Percentiles rank a stretch among this genome's conserved stretches.
phyloP scores from a whole-genome alignment of 768 basidiomycete genomes.

The Termitomyces sp. region DNA sequence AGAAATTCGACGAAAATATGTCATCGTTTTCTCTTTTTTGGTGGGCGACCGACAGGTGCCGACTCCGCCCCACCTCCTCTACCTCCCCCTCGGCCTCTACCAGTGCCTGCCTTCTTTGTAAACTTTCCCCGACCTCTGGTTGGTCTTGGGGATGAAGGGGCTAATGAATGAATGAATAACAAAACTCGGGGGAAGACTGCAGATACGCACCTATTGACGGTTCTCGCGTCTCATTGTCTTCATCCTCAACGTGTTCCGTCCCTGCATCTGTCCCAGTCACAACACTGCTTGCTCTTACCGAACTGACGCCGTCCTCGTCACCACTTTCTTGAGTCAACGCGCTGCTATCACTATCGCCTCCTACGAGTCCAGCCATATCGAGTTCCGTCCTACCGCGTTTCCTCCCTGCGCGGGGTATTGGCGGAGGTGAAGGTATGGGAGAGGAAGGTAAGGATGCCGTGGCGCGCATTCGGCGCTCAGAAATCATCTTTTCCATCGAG shows the following conservation, averaged over 20 bases:
- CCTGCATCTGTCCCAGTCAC: slow-evolving; percentile 69
- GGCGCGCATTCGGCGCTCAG: slow-evolving; percentile 56
- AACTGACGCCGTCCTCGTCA: slow-evolving; percentile 59
- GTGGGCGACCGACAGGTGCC: slow-evolving; percentile 26
- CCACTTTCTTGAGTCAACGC: slow-evolving; percentile 80
- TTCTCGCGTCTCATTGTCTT: slow-evolving; percentile 55
- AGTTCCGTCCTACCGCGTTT: slow-evolving; percentile 48
- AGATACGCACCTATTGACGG: slow-evolving; percentile 49
- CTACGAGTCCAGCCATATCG: slow-evolving; percentile 68
- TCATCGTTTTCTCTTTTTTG: slow-evolving; percentile 46
- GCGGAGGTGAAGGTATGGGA: slow-evolving; percentile 39
- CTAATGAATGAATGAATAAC: slow-evolving; percentile 14
- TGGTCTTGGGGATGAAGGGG: slow-evolving; percentile 34
- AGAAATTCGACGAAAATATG: neutral
- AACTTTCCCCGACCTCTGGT: slow-evolving; percentile 29
- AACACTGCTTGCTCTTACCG: slow-evolving; percentile 55
- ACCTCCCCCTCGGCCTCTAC: slow-evolving; percentile 11
- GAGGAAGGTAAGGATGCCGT: slow-evolving; percentile 63
- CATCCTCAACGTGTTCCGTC: slow-evolving; percentile 68
- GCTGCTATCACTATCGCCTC: slow-evolving; percentile 81
- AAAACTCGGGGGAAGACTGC: neutral
- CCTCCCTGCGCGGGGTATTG: slow-evolving; percentile 26
- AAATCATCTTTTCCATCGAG: slow-evolving; percentile 52
- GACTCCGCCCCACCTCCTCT: slow-evolving; percentile 20
- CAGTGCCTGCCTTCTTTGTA: slow-evolving; percentile 21